Conservation (phyloP, 1,284 basidiomycete species). For the Marasmius fiardii region DNA sequence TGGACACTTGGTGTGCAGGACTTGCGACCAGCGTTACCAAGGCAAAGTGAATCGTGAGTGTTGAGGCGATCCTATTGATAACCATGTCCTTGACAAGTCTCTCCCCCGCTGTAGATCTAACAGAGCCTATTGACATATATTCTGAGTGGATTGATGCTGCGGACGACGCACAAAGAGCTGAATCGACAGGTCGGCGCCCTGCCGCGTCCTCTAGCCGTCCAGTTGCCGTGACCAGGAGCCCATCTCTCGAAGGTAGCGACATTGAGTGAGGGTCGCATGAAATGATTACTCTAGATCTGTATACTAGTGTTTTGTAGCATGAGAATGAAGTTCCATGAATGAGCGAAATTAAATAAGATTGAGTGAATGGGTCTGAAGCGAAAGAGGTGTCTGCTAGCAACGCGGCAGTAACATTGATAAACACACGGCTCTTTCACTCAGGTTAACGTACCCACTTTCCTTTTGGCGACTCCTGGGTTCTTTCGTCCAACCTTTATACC, state of each 20-base stretch:
- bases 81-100: slow-evolving; percentile 16
- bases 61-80: slow-evolving; percentile 5
- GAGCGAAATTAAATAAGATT: too few relatives aligned
- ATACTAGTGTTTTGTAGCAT: slow-evolving; percentile 1
- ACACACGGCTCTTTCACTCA: slow-evolving; percentile 1
- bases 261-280: slow-evolving; percentile 9
- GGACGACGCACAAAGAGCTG: slow-evolving; percentile 68
- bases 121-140: slow-evolving; percentile 88
- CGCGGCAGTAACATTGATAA: slow-evolving; percentile 5
- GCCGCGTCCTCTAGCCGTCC: slow-evolving; percentile 58
- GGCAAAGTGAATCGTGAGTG: slow-evolving; percentile 81
- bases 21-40: slow-evolving; percentile 81
- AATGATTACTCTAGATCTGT: slow-evolving; percentile 4
- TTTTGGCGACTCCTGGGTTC: slow-evolving; percentile 4
- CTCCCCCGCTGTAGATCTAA: slow-evolving; percentile 55
- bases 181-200: slow-evolving; percentile 44
- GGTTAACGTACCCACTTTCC: background rate
- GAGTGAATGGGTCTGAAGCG: too few relatives aligned
- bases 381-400: background rate
- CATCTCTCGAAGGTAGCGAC: slow-evolving; percentile 40
- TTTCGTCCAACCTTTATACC: slow-evolving; percentile 3
- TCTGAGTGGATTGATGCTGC: slow-evolving; percentile 92
- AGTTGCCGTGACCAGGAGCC: slow-evolving; percentile 31
- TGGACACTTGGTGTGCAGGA: slow-evolving; percentile 71
- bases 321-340: background rate